Percentiles rank a stretch among this genome's conserved stretches.
These are phyloP conservation scores for Flaveria bidentis DNA, from an alignment of 129 eudicot genomes.

Conservation along the genomic window DNA sequence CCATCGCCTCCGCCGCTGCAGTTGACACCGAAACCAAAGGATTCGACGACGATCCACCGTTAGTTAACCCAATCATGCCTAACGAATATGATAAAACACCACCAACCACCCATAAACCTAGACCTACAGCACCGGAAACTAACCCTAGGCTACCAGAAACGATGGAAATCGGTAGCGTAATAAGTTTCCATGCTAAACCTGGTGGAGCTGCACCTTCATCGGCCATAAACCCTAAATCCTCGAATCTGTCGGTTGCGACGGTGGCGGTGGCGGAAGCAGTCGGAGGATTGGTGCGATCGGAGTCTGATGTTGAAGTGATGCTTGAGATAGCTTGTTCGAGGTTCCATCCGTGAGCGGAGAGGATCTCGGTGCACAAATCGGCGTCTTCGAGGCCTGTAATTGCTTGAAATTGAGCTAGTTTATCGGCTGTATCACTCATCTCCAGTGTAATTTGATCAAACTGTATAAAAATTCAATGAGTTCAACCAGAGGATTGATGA, in stretches of 20 bases:
- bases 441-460: background rate
- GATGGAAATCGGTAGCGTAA: constrained; percentile 81
- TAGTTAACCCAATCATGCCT: constrained; percentile 56
- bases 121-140: constrained; percentile 73
- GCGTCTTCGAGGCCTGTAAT: constrained; percentile 81
- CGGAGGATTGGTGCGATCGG: constrained; percentile 21
- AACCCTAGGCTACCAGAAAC: constrained; percentile 83
- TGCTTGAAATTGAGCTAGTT: constrained; percentile 84
- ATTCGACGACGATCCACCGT: constrained; percentile 34
- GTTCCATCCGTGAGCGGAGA: constrained; percentile 88
- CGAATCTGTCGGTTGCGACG: constrained; percentile 19
- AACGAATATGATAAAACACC: constrained; percentile 77
- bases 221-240: constrained; percentile 32
- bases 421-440: constrained; percentile 73
- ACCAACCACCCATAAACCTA: constrained; percentile 87
- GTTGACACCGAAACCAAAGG: constrained; percentile 60
- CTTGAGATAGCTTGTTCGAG: constrained; percentile 79
- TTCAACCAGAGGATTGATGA: background rate
- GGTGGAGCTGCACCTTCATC: constrained; percentile 44
- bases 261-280: constrained; percentile 28
- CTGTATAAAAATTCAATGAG: background rate
- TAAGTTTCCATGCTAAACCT: constrained; percentile 75
- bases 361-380: constrained; percentile 90
- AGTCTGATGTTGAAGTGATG: constrained; percentile 45
- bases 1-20: constrained; percentile 69